A percentile compares a stretch with the other conserved stretches of the same genome.
phyloP scores from a whole-genome alignment of 1,284 basidiomycete species.

The Ganoderma leucocontextum region DNA sequence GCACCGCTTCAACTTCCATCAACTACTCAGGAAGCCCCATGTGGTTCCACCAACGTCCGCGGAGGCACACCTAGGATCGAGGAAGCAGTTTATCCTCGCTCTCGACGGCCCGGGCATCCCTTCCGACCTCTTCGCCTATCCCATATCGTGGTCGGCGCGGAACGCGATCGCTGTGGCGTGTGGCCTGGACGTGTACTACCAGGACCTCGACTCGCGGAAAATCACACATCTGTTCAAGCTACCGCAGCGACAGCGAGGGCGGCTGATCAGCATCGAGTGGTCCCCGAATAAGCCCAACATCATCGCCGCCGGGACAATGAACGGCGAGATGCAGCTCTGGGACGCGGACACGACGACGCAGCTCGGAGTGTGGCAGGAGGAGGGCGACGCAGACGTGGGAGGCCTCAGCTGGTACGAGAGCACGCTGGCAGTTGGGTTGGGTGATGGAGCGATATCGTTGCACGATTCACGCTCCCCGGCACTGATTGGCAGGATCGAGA shows the following conservation, averaged over 20 bases:
- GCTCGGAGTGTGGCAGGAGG: conserved; percentile 47
- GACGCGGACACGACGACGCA: conserved; percentile 45
- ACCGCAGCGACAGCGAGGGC: conserved; percentile 32
- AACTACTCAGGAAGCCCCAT: conserved; percentile 47
- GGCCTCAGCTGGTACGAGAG: conserved; percentile 52
- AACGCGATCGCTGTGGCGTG: conserved; percentile 60
- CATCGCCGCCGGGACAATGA: conserved; percentile 50
- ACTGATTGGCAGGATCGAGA: conserved; percentile 40
- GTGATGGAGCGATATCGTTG: conserved; percentile 48
- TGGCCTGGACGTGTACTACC: conserved; percentile 55
- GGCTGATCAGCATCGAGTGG: conserved; percentile 49
- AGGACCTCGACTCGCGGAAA: conserved; percentile 54
- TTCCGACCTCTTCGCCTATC: conserved; percentile 53
- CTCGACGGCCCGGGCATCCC: conserved; percentile 59
- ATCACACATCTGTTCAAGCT: conserved; percentile 53
- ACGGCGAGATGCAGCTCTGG: conserved; percentile 51
- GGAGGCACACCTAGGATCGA: conserved; percentile 50
- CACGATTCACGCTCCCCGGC: conserved; percentile 47
- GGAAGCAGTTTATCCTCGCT: conserved; percentile 56
- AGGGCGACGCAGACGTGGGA: conserved; percentile 46
- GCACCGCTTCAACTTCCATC: conserved; percentile 49
- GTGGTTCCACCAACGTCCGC: conserved; percentile 49
- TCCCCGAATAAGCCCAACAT: conserved; percentile 42
- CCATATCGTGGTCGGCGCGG: conserved; percentile 54
- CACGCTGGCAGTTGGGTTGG: conserved; percentile 51